These are phyloP conservation scores for Eucalyptus grandis DNA, from an alignment of 345 rosid species.

Conservation along the genomic window DNA sequence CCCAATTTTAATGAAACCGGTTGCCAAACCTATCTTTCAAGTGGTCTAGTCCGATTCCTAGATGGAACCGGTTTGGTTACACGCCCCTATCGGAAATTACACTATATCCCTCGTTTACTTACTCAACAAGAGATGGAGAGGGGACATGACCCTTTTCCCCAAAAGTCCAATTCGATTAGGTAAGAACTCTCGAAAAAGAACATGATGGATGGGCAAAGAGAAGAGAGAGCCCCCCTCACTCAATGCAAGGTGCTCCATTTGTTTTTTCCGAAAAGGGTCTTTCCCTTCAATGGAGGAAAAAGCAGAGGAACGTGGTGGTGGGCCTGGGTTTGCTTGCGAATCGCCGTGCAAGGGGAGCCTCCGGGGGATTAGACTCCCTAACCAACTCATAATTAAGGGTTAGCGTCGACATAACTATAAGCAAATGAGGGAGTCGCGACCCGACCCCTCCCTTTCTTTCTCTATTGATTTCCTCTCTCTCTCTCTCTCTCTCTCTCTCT, in stretches of 20 bases:
- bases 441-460: neutral
- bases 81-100: neutral
- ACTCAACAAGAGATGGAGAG: neutral
- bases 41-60: too few species aligned
- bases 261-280: neutral
- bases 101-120: neutral
- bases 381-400: constrained; percentile 36
- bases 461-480: neutral
- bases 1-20: rapidly evolving
- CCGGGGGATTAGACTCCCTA: constrained; percentile 21
- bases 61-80: too few species aligned
- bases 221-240: neutral
- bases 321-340: constrained; percentile 11
- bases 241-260: neutral
- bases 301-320: constrained; percentile 6
- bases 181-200: neutral
- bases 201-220: neutral
- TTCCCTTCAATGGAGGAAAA: neutral
- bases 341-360: constrained; percentile 2
- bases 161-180: neutral
- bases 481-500: neutral
- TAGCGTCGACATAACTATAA: constrained; percentile 2
- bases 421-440: neutral
- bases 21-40: too few species aligned
- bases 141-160: neutral